Evolutionary conservation across 345 rosid genomes (phyloP), one percentile per base, ranked within the genome.

Genomic region (Isatis tinctoria): DNA sequence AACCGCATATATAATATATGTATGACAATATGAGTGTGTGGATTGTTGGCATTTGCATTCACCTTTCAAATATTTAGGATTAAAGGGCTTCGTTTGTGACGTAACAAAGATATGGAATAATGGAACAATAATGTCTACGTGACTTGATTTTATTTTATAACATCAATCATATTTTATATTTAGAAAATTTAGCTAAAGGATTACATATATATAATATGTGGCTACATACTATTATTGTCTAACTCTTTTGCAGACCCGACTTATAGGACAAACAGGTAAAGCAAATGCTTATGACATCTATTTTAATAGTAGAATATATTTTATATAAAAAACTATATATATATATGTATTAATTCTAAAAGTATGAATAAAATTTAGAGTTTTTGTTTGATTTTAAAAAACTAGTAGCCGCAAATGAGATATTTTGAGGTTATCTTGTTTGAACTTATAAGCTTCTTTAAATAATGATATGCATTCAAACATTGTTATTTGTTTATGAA

Each of bases 51-150:
- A 45, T 35, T 53, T 62, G 70, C 66, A 57, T 65, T 58, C 72
- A 65, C n/a, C 62, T 69, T 64, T 77, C 73, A 57, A 77, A 72
- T 77, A 57, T 77, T 77, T 69, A 45, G 70, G 70, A 35, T 69
- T 76, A 76, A 75, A 44, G 70, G 52, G 70, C 35, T 57, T 76
- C 66, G 59, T 76, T 54, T 69, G 39, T 63, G 51, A 76, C 79
- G 79, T 69, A 69, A 44, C 60, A 26, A 62, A 49, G 28, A 26
- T 54, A 22, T 45, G 37, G 40, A 54, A 44, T 14, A 67, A 67
- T 54, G 69, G 52, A 36, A 36, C 10, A 52, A 63, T 27, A 60
- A 58, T 76, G 59, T 61, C 47, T 62, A 54, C 36, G 33, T 43
- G 65, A 62, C 28, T 60, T n/a, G 1, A 41, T 53, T 61, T 49